Evolutionary conservation across 2,329 filamentous ascomycete genomes (phyloP), one percentile per base, ranked within the genome.

Genomic region (Pezicula neosporulosa): DNA sequence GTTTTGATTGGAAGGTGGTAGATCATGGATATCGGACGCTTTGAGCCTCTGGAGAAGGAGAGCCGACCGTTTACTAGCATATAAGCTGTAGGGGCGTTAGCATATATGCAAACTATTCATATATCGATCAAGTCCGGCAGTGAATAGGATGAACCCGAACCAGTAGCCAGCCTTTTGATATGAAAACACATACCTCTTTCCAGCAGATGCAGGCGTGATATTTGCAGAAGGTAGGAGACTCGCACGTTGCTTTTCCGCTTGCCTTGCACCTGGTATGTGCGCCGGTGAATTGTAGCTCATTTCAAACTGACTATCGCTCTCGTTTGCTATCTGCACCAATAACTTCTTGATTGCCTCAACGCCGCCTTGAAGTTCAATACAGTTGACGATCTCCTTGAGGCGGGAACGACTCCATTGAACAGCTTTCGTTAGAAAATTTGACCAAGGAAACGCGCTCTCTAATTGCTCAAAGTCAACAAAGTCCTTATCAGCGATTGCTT

Each of bases 381-480:
- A 63, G 2, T 59, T 47, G 18, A 70, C 63, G 39, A 84, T 70
- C 52, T 82, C 76, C 6, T 63, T 58, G 30, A 68, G 66, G 18
- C 77, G 70, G 7, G 60, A 56, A 50, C 71, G 70, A 18, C 72
- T 67, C 77, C 80, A 83, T 16, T 68, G 59, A 1, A 75, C 64
- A 6, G 75, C 62, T 8, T 70, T 63, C 1, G 73, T 56, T 6
- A 77, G 61, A 48, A 82, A 78, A 3, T 65, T 58, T 0, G 68
- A 58, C 79, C 80, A 84, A 3, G 72, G 69, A 59, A 76, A 85
- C 2, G 60, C 55, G 2, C 64, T 60, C 35, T 71, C 69, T 5
- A 85, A 56, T 1, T 59, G 62, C 3, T 72, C 70, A 24, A 78
- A 62, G 39, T 77, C 72, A 13, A 75, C 63, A 3, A 61, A 48